phyloP scores from a whole-genome alignment of 1,139 yeast species.

The Protomyces gravidus region DNA sequence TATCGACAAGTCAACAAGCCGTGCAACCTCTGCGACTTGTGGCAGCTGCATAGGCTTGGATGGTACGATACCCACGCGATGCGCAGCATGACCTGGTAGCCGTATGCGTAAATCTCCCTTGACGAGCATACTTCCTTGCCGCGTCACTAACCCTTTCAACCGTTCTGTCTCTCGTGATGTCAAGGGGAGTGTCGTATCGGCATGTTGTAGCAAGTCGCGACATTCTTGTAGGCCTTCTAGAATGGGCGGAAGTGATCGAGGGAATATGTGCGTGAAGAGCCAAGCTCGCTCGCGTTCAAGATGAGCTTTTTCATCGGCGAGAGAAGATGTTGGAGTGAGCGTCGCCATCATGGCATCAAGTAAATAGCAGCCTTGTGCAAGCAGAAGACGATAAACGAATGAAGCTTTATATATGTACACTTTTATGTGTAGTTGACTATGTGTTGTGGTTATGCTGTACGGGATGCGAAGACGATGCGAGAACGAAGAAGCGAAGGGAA shows the following conservation, averaged over 20 bases:
- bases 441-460: neutral
- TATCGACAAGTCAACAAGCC: conserved; percentile 6
- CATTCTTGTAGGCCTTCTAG: conserved; percentile 18
- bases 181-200: conserved; percentile 18
- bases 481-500: neutral
- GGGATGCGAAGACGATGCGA: too few species aligned
- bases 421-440: neutral
- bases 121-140: conserved; percentile 20
- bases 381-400: too few species aligned
- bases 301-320: neutral
- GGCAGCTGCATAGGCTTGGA: conserved; percentile 5
- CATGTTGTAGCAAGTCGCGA: conserved; percentile 14
- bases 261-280: conserved; percentile 24
- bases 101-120: conserved; percentile 23
- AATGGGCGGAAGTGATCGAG: conserved; percentile 7
- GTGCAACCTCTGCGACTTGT: conserved; percentile 15
- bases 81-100: neutral
- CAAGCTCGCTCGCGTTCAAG: conserved; percentile 15
- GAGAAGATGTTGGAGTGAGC: neutral
- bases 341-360: neutral
- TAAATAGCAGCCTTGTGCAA: too few species aligned
- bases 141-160: conserved; percentile 25
- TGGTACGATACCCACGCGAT: conserved; percentile 3
- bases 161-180: conserved; percentile 26
- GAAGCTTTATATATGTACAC: too few species aligned